phyloP scores from a whole-genome alignment of 805 yeast genomes.

The Saccharomycopsis javanensis region DNA sequence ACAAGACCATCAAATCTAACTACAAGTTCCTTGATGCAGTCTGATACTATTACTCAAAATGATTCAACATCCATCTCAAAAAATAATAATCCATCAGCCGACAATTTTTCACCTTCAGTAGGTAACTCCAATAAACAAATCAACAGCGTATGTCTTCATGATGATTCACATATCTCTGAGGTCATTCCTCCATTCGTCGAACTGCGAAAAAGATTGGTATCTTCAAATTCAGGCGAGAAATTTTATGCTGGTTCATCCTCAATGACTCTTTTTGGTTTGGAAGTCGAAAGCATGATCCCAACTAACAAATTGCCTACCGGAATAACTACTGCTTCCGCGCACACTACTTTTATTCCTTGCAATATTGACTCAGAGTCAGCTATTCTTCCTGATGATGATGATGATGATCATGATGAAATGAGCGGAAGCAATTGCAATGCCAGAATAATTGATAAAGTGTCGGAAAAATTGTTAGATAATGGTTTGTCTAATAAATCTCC shows the following conservation, averaged over 20 bases:
- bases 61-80: background rate
- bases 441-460: background rate
- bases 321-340: slow-evolving; percentile 12
- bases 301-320: slow-evolving; percentile 16
- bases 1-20: background rate
- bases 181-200: slow-evolving; percentile 65
- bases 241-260: slow-evolving; percentile 75
- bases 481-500: background rate
- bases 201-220: slow-evolving; percentile 59
- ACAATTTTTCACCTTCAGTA: background rate
- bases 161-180: slow-evolving; percentile 26
- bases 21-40: background rate
- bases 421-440: background rate
- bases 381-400: background rate
- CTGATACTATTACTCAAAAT: background rate
- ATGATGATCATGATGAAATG: background rate
- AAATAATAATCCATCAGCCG: background rate
- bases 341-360: background rate
- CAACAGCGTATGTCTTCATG: background rate
- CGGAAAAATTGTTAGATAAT: background rate
- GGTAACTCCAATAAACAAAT: background rate
- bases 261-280: slow-evolving; percentile 73
- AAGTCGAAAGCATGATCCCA: slow-evolving; percentile 58
- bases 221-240: slow-evolving; percentile 66
- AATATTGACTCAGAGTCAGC: background rate